Percentiles rank a stretch among this genome's conserved stretches.
Evolutionary conservation across 2,329 filamentous ascomycete species (phyloP).

Genomic region (Colletotrichum viniferum): DNA sequence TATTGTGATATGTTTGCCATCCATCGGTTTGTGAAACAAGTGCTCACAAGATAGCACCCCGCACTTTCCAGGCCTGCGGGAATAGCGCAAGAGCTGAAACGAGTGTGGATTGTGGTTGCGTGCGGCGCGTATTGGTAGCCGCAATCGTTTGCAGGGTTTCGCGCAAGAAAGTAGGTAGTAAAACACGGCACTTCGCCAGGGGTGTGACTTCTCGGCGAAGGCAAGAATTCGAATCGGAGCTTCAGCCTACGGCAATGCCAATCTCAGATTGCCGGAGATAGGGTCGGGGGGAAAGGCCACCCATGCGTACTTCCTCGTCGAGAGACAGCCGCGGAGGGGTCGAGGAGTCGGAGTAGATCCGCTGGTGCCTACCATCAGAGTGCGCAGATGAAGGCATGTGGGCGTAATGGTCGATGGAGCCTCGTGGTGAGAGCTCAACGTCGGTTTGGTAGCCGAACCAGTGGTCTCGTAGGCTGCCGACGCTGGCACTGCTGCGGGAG

Average conservation of each 20-base stretch:
- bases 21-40: neutral
- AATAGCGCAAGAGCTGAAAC: slow-evolving; percentile 11
- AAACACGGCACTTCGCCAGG: neutral
- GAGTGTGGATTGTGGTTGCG: neutral
- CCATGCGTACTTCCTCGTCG: slow-evolving; percentile 49
- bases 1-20: neutral
- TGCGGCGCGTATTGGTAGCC: neutral
- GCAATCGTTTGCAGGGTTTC: neutral
- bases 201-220: neutral
- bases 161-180: neutral
- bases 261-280: slow-evolving; percentile 52
- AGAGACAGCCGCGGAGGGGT: slow-evolving; percentile 49
- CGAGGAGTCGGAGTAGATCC: slow-evolving; percentile 48
- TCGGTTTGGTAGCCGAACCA: slow-evolving; percentile 43
- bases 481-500: slow-evolving; percentile 50
- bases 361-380: slow-evolving; percentile 33
- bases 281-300: slow-evolving; percentile 55
- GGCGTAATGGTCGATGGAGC: slow-evolving; percentile 35
- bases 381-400: slow-evolving; percentile 17
- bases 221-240: neutral
- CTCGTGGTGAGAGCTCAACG: slow-evolving; percentile 36
- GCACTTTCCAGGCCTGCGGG: slow-evolving; percentile 14
- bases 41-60: neutral
- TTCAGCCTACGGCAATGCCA: slow-evolving; percentile 60
- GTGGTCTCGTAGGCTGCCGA: slow-evolving; percentile 44